These are phyloP conservation scores for Lizonia empirigonia DNA, from an alignment of 2,329 filamentous ascomycete genomes.

Conservation along the genomic window DNA sequence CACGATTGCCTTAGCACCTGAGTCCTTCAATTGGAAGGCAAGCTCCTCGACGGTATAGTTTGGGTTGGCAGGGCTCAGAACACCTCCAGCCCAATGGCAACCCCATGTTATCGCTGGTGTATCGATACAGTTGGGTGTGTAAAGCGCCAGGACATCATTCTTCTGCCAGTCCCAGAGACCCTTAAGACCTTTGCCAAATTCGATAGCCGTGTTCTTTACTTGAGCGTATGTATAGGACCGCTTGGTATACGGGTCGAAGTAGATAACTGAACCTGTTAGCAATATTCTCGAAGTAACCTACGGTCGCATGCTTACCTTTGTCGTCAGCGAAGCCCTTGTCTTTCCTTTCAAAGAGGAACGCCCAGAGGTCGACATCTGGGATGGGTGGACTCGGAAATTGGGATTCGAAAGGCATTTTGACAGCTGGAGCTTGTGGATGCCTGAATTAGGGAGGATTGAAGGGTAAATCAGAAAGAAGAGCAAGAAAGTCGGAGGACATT, in stretches of 20 bases:
- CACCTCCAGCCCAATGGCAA: slow-evolving; percentile 79
- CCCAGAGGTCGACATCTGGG: slow-evolving; percentile 78
- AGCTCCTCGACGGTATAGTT: slow-evolving; percentile 84
- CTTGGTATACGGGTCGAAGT: slow-evolving; percentile 74
- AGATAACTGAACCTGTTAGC: slow-evolving; percentile 80
- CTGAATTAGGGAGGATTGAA: slow-evolving; percentile 5
- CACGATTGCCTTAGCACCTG: slow-evolving; percentile 72
- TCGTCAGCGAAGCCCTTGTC: slow-evolving; percentile 70
- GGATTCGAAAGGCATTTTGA: slow-evolving; percentile 72
- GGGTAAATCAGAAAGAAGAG: slow-evolving; percentile 6
- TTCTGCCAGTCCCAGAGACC: slow-evolving; percentile 78
- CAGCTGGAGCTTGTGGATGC: not conserved
- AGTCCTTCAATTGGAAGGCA: slow-evolving; percentile 81
- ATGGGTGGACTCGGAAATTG: slow-evolving; percentile 69
- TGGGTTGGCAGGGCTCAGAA: slow-evolving; percentile 85
- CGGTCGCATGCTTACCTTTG: slow-evolving; percentile 62
- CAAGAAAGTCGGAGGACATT: slow-evolving; percentile 15
- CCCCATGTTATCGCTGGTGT: slow-evolving; percentile 79
- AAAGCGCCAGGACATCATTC: slow-evolving; percentile 82
- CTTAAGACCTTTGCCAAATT: slow-evolving; percentile 82
- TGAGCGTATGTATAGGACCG: slow-evolving; percentile 73
- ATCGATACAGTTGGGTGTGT: slow-evolving; percentile 85
- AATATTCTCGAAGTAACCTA: not conserved
- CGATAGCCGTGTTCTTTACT: slow-evolving; percentile 66
- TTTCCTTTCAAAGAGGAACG: slow-evolving; percentile 74